These are phyloP conservation scores for Cyberlindnera galapagoensis DNA, from an alignment of 805 yeast genomes.

Conservation along the genomic window DNA sequence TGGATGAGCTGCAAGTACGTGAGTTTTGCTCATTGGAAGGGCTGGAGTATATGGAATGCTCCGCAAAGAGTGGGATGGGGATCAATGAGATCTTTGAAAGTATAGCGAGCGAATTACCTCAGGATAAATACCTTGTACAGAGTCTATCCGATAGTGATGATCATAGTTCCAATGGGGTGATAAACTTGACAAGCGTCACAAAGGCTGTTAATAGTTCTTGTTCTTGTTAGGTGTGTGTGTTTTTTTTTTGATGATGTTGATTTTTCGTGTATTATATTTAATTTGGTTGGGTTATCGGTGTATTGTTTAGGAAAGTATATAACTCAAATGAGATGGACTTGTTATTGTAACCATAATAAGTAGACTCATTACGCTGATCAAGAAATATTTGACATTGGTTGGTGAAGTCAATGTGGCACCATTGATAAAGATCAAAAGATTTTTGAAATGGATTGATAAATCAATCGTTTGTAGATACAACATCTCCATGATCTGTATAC, in stretches of 20 bases:
- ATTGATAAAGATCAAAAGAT: background rate
- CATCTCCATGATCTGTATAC: background rate
- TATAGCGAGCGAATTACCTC: slow-evolving; percentile 43
- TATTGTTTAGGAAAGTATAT: too few species aligned
- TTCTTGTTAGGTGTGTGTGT: too few species aligned
- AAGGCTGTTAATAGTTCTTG: slow-evolving; percentile 2
- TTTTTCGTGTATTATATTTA: too few species aligned
- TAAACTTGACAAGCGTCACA: slow-evolving; percentile 25
- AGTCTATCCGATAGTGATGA: slow-evolving; percentile 3
- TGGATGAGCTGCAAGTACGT: slow-evolving; percentile 18
- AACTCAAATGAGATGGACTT: background rate
- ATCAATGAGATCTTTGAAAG: slow-evolving; percentile 37
- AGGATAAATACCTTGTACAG: slow-evolving; percentile 18
- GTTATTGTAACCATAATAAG: too few species aligned
- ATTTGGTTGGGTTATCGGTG: too few species aligned
- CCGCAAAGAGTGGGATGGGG: slow-evolving; percentile 64
- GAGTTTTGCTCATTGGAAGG: slow-evolving; percentile 18
- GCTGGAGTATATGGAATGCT: slow-evolving; percentile 20
- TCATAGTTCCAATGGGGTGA: slow-evolving; percentile 18
- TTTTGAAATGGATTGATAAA: background rate
- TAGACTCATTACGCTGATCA: too few species aligned
- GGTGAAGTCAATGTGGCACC: too few species aligned
- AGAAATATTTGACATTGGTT: too few species aligned
- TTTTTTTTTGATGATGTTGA: too few species aligned
- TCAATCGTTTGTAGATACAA: background rate